A percentile compares a stretch with the other conserved stretches of the same genome.
Evolutionary conservation across 129 eudicot species (phyloP).

Genomic region (Rutidosis leptorrhynchoides): DNA sequence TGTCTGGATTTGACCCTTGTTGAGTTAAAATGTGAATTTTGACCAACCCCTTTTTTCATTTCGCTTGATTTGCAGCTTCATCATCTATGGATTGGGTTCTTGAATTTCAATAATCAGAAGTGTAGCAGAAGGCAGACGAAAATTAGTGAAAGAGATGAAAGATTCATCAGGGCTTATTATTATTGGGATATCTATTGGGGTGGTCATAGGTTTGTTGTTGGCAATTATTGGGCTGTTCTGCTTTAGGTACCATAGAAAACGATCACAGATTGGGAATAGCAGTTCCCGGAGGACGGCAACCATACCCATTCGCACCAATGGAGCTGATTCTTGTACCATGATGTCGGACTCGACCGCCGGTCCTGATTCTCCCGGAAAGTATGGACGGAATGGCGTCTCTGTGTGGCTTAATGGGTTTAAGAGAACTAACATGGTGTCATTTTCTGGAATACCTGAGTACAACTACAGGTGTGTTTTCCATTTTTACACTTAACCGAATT

Average conservation of each 20-base stretch:
- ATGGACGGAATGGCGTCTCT: slow-evolving; percentile 32
- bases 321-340: slow-evolving; percentile 69
- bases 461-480: slow-evolving; percentile 67
- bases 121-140: too few species aligned
- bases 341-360: slow-evolving; percentile 80
- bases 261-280: slow-evolving; percentile 75
- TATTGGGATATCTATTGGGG: slow-evolving; percentile 87
- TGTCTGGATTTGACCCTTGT: too few species aligned
- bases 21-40: too few species aligned
- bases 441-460: slow-evolving; percentile 85
- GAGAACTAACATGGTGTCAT: slow-evolving; percentile 64
- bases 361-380: slow-evolving; percentile 65
- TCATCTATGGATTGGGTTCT: too few species aligned
- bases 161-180: slow-evolving; percentile 62
- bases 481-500: too few species aligned
- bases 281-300: slow-evolving; percentile 75
- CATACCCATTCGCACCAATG: slow-evolving; percentile 74
- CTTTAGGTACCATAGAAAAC: slow-evolving; percentile 64
- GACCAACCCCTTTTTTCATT: too few species aligned
- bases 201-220: slow-evolving; percentile 76
- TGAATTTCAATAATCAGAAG: too few species aligned
- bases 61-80: too few species aligned
- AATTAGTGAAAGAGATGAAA: too few species aligned
- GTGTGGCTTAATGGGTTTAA: slow-evolving; percentile 58
- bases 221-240: slow-evolving; percentile 61